phyloP scores from a whole-genome alignment of 768 basidiomycete genomes.

The Panaeolus papilionaceus region DNA sequence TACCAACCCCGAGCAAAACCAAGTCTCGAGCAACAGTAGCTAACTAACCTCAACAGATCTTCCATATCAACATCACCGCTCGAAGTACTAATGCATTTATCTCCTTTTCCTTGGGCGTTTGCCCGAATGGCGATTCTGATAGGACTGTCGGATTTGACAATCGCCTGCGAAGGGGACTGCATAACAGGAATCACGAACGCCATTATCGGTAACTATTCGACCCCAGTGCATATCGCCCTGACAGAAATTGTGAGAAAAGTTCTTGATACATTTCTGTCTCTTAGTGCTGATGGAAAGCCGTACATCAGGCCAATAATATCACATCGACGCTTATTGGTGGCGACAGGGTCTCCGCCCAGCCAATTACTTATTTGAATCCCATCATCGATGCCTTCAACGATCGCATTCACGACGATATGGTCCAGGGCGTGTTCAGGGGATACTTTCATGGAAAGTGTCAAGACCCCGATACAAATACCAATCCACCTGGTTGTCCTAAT shows the following conservation, averaged over 20 bases:
- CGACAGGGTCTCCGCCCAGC: slow-evolving; percentile 18
- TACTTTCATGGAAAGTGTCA: slow-evolving; percentile 83
- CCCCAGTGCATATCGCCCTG: slow-evolving; percentile 45
- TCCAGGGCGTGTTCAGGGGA: slow-evolving; percentile 67
- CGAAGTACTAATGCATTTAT: neutral
- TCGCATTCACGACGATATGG: slow-evolving; percentile 48
- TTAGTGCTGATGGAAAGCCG: neutral
- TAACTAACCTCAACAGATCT: neutral
- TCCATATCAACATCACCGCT: neutral
- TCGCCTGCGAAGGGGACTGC: slow-evolving; percentile 76
- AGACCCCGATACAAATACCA: slow-evolving; percentile 46
- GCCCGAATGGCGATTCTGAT: slow-evolving; percentile 32
- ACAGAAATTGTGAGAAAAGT: slow-evolving; percentile 46
- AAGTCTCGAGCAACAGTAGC: too few relatives aligned
- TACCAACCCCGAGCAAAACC: too few relatives aligned
- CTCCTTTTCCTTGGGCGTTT: slow-evolving; percentile 23
- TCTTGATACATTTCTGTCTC: neutral
- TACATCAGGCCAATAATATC: slow-evolving; percentile 30
- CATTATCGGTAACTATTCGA: slow-evolving; percentile 56
- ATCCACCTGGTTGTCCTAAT: slow-evolving; percentile 77
- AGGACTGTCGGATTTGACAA: slow-evolving; percentile 42
- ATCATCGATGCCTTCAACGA: slow-evolving; percentile 53
- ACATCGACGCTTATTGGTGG: slow-evolving; percentile 23
- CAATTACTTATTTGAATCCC: slow-evolving; percentile 48
- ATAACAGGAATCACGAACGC: slow-evolving; percentile 64